Evolutionary conservation across 805 yeast species (phyloP).

Genomic region (Spathaspora girioi): DNA sequence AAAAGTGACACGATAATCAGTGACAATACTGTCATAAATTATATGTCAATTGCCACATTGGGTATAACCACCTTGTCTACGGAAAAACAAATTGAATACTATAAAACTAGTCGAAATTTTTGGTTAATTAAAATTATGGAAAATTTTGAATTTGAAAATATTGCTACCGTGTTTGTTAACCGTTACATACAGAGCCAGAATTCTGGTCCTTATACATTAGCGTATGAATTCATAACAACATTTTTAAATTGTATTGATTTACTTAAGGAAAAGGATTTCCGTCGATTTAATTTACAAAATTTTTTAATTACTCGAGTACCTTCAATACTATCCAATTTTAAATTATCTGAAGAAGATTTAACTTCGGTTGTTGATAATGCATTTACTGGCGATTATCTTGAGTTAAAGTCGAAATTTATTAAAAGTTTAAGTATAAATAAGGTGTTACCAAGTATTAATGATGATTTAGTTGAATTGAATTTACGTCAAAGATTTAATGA

Average conservation of each 20-base stretch:
- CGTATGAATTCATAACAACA: constrained; percentile 16
- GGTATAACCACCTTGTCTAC: constrained; percentile 1
- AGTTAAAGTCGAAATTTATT: constrained; percentile 22
- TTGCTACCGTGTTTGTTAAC: constrained; percentile 11
- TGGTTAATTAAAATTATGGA: constrained; percentile 26
- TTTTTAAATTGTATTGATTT: constrained; percentile 17
- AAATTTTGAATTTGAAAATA: constrained; percentile 18
- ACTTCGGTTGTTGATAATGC: constrained; percentile 15
- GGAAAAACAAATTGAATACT: constrained; percentile 3
- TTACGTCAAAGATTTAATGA: constrained; percentile 22
- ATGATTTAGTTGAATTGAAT: constrained; percentile 15
- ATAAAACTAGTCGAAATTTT: constrained; percentile 18
- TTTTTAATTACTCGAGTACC: constrained; percentile 30
- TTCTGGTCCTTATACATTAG: constrained; percentile 5
- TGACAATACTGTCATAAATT: neutral
- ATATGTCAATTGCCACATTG: neutral
- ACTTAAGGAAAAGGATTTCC: constrained; percentile 4
- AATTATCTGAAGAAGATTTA: constrained; percentile 10
- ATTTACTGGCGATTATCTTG: constrained; percentile 5
- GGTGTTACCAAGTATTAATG: constrained; percentile 15
- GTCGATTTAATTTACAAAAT: constrained; percentile 31
- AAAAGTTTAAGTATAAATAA: constrained; percentile 29
- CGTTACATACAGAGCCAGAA: constrained; percentile 12
- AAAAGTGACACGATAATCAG: neutral
- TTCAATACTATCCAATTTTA: constrained; percentile 16